These are phyloP conservation scores for Pezicula rhizophila DNA, from an alignment of 2,329 filamentous ascomycete genomes.

Conservation along the genomic window DNA sequence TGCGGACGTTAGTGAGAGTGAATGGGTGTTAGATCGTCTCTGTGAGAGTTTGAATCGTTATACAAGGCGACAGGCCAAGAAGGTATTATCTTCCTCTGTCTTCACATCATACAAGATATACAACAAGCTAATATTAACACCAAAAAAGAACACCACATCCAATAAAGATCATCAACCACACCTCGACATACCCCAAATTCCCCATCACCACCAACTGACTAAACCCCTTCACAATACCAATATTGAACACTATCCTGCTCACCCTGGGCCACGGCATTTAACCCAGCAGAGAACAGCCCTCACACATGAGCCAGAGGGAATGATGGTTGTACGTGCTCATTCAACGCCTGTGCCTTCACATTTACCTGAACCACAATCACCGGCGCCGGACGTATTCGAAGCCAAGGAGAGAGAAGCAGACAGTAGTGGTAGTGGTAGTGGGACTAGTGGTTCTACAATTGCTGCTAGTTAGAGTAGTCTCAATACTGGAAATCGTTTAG, in stretches of 20 bases:
- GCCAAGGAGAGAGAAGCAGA: not conserved
- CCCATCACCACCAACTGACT: not conserved
- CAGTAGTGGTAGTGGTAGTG: not conserved
- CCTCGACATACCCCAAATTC: not conserved
- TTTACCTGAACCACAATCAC: not conserved
- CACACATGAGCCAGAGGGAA: not conserved
- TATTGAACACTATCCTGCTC: constrained; percentile 5
- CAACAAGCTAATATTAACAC: not conserved
- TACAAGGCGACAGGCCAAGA: constrained; percentile 22
- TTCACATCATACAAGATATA: not conserved
- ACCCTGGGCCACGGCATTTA: constrained; percentile 4
- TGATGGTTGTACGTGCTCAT: not conserved
- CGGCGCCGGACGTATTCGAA: not conserved
- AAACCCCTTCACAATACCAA: not conserved
- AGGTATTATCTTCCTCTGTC: constrained; percentile 9
- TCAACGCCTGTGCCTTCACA: not conserved
- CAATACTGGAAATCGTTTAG: no score
- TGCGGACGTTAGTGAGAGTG: constrained; percentile 53
- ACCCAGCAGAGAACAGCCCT: not conserved
- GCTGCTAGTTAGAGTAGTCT: no score
- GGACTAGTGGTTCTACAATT: no score
- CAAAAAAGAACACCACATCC: not conserved
- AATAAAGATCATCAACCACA: not conserved
- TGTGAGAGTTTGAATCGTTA: constrained; percentile 53
- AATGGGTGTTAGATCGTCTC: constrained; percentile 61